Conservation (phyloP, 768 basidiomycete genomes). For the Boletus insuetus region DNA sequence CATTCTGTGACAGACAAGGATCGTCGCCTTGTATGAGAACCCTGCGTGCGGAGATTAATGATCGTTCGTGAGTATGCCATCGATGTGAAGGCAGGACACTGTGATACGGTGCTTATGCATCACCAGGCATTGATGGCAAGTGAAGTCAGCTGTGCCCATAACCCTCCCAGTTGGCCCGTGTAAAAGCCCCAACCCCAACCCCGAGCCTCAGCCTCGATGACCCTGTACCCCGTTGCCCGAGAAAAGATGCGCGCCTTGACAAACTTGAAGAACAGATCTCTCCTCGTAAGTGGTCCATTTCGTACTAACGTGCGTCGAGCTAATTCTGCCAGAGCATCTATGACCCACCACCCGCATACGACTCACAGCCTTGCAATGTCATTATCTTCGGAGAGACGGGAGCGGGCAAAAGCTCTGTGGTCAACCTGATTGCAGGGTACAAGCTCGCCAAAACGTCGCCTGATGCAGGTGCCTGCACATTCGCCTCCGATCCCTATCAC, state of each 20-base stretch:
- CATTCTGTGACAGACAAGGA: background rate
- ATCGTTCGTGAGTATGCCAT: background rate
- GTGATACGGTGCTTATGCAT: background rate
- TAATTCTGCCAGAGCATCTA: slow-evolving; percentile 1
- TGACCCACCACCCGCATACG: slow-evolving; percentile 14
- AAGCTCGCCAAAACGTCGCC: slow-evolving; percentile 31
- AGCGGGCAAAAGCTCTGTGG: slow-evolving; percentile 39
- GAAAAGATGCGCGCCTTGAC: slow-evolving; percentile 5
- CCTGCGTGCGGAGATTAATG: slow-evolving; percentile 12
- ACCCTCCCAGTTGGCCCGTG: slow-evolving; percentile 1
- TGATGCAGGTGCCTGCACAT: slow-evolving; percentile 35
- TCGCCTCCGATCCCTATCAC: slow-evolving; percentile 25
- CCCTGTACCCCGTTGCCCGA: background rate
- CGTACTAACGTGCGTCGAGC: too few species aligned
- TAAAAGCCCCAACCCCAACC: background rate
- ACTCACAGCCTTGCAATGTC: slow-evolving; percentile 19
- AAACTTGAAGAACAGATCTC: background rate
- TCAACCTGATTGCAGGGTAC: slow-evolving; percentile 38
- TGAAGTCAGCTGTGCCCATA: slow-evolving; percentile 8
- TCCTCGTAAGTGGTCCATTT: slow-evolving; percentile 9
- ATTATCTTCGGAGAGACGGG: slow-evolving; percentile 29
- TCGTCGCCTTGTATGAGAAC: background rate
- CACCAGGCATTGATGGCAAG: slow-evolving; percentile 8
- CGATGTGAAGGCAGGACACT: background rate
- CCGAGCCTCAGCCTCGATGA: background rate